Conservation (phyloP, 2,329 filamentous ascomycete species). For the Apiospora malaysiana region DNA sequence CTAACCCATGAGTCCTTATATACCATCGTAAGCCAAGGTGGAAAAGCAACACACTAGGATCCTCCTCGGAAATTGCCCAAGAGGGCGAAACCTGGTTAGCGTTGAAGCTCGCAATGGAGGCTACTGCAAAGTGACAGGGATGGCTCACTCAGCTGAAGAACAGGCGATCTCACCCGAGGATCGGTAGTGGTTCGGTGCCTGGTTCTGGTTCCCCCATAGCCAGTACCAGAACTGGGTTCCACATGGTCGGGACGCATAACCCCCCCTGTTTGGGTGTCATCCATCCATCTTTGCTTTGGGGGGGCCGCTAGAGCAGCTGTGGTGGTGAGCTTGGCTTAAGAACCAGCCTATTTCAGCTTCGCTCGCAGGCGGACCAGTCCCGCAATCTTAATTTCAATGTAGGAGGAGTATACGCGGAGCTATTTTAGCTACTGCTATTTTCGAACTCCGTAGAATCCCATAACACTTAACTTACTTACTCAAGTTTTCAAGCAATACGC, state of each 20-base stretch:
- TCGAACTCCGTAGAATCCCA: neutral
- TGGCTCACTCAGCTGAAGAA: neutral
- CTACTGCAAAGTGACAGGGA: neutral
- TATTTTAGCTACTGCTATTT: neutral
- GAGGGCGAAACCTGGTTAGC: neutral
- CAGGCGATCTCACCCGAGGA: neutral
- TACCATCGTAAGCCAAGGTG: neutral
- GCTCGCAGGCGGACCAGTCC: slow-evolving; percentile 13
- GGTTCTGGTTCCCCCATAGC: neutral
- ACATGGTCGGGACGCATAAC: slow-evolving; percentile 5
- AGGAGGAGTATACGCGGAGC: neutral
- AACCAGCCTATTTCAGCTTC: neutral
- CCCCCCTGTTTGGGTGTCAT: neutral
- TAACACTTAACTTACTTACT: neutral
- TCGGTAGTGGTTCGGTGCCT: neutral
- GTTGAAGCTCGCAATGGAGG: neutral
- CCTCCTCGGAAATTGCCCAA: neutral
- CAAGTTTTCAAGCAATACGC: neutral
- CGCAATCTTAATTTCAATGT: slow-evolving; percentile 4
- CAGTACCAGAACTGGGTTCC: neutral
- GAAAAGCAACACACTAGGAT: slow-evolving; percentile 16
- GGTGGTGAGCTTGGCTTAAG: slow-evolving; percentile 3
- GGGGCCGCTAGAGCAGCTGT: neutral
- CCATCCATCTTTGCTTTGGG: neutral
- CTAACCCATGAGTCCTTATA: neutral